Conservation (phyloP, 441 rosid species). For the Rhodomyrtus psidioides region DNA sequence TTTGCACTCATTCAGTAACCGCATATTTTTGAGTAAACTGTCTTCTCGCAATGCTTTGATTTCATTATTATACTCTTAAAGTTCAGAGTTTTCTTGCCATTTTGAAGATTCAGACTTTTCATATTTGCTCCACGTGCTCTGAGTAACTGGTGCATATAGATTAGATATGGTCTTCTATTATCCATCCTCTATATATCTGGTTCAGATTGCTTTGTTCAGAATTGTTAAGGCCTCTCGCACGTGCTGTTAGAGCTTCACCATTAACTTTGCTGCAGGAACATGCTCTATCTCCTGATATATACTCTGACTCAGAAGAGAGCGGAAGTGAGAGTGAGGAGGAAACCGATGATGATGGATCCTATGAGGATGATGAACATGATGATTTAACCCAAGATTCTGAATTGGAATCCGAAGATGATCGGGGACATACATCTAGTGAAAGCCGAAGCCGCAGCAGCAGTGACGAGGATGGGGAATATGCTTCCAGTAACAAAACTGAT, state of each 20-base stretch:
- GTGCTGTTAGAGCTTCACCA: constrained; percentile 8
- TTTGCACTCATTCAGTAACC: not conserved
- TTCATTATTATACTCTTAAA: not conserved
- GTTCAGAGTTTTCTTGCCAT: not conserved
- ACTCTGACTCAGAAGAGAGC: constrained; percentile 76
- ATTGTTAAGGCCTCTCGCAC: constrained; percentile 6
- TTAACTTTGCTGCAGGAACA: constrained; percentile 58
- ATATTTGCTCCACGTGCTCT: not conserved
- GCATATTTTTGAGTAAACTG: not conserved
- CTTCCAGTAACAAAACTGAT: constrained; percentile 37
- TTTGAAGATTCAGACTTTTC: not conserved
- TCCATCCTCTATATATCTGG: not conserved
- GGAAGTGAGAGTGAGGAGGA: constrained; percentile 83
- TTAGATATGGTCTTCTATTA: not conserved
- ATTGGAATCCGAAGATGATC: constrained; percentile 44
- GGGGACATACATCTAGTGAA: constrained; percentile 39
- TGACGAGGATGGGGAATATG: constrained; percentile 31
- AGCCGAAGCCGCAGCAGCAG: constrained; percentile 37
- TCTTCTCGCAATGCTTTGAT: not conserved
- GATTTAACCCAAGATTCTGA: constrained; percentile 27
- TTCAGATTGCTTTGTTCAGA: constrained; percentile 6
- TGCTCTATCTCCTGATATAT: constrained; percentile 61
- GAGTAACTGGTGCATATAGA: not conserved
- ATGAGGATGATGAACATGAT: constrained; percentile 42
- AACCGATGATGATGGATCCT: constrained; percentile 77